These are phyloP conservation scores for Thuja plicata DNA, from an alignment of 83 land plant species.

Conservation along the genomic window DNA sequence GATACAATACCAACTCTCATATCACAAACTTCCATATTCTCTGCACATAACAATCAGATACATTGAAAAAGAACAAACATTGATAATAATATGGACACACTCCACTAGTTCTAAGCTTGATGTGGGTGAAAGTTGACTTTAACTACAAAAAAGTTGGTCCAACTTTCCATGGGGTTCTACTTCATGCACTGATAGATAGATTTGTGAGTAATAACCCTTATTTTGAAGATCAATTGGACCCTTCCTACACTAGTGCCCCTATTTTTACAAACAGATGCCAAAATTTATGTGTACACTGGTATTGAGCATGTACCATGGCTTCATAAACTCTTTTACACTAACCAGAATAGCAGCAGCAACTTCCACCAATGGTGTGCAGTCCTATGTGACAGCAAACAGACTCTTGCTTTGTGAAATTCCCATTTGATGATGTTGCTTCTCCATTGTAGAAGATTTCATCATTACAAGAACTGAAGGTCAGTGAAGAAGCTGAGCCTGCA, in stretches of 20 bases:
- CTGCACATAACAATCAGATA: neutral
- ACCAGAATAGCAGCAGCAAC: neutral
- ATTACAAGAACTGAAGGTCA: neutral
- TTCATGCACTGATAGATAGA: neutral
- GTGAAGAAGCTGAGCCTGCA: neutral
- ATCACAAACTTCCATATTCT: neutral
- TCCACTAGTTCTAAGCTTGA: neutral
- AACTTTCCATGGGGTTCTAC: neutral
- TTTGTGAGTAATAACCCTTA: neutral
- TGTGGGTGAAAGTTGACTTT: neutral
- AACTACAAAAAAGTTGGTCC: neutral
- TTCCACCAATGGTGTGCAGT: neutral
- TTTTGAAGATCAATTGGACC: too few species aligned
- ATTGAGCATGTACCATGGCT: neutral
- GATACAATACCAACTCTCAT: too few species aligned
- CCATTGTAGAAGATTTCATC: neutral
- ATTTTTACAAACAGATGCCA: neutral
- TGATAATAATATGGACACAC: neutral
- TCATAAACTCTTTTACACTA: neutral
- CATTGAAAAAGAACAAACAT: neutral
- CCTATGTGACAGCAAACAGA: constrained; percentile 10
- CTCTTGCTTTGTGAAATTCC: neutral
- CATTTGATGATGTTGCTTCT: neutral
- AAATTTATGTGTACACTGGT: too few species aligned
- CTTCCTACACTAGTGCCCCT: neutral